These are phyloP conservation scores for Geranomyces michiganensis DNA, from an alignment of 192 early-diverging fungal genomes.

Conservation along the genomic window DNA sequence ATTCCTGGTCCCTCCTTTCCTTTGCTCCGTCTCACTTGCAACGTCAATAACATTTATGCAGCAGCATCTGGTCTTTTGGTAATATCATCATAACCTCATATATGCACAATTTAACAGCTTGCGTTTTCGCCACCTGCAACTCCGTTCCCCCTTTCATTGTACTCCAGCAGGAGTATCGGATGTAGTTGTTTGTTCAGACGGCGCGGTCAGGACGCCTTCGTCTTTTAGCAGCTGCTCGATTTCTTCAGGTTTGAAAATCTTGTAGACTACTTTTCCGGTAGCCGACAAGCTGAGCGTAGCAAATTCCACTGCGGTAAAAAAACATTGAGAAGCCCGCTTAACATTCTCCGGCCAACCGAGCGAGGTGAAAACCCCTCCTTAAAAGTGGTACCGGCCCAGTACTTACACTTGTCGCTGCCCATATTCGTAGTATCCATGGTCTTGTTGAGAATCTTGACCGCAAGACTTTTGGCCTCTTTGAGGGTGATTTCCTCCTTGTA, in stretches of 20 bases:
- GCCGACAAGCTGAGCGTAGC: constrained; percentile 75
- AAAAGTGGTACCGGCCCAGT: neutral
- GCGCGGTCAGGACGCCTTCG: constrained; percentile 42
- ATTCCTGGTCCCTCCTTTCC: too few relatives aligned
- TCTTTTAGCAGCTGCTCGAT: constrained; percentile 84
- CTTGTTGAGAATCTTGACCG: constrained; percentile 93
- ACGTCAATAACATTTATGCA: too few relatives aligned
- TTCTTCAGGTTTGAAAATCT: constrained; percentile 70
- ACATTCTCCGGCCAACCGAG: neutral
- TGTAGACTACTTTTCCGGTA: constrained; percentile 63
- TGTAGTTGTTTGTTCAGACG: neutral
- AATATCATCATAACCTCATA: too few relatives aligned
- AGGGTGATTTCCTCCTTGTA: constrained; percentile 89
- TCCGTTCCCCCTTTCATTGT: too few relatives aligned
- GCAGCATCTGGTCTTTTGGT: too few relatives aligned
- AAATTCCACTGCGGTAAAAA: constrained; percentile 75
- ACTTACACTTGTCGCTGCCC: constrained; percentile 87
- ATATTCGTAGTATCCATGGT: constrained; percentile 94
- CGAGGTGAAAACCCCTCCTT: neutral
- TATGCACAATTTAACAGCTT: too few relatives aligned
- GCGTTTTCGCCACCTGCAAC: too few relatives aligned
- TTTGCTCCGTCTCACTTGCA: too few relatives aligned
- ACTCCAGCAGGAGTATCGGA: too few relatives aligned
- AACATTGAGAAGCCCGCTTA: neutral
- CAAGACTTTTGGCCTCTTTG: constrained; percentile 87